phyloP scores from a whole-genome alignment of 2,329 filamentous ascomycete species.

The Fusarium armeniacum region DNA sequence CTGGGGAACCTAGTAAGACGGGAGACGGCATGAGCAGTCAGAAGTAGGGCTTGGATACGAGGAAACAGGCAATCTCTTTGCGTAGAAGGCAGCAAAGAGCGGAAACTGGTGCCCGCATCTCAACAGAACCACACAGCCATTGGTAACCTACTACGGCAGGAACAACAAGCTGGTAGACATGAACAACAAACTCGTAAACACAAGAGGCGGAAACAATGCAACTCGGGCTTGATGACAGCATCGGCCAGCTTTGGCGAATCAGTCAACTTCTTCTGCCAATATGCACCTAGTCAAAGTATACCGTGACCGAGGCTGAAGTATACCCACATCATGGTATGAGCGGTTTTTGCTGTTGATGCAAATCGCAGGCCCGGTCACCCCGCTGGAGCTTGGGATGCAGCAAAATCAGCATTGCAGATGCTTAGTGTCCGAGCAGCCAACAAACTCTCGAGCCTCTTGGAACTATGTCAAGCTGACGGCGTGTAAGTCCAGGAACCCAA shows the following conservation, averaged over 20 bases:
- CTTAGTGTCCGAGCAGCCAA: constrained; percentile 33
- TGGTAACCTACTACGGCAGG: constrained; percentile 24
- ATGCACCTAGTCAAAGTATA: constrained; percentile 37
- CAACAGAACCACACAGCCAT: constrained; percentile 13
- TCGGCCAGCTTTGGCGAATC: constrained; percentile 24
- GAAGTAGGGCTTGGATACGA: constrained; percentile 34
- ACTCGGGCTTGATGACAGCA: constrained; percentile 32
- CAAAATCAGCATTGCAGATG: constrained; percentile 22
- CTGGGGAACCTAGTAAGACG: constrained; percentile 34
- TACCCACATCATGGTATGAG: constrained; percentile 29
- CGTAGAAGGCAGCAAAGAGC: constrained; percentile 27
- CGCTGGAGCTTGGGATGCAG: constrained; percentile 33
- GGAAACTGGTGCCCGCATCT: constrained; percentile 15
- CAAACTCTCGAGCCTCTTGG: constrained; percentile 31
- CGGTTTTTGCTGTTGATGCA: constrained; percentile 40
- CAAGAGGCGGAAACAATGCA: constrained; percentile 30
- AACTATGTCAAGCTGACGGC: constrained; percentile 22
- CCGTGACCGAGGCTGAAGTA: constrained; percentile 31
- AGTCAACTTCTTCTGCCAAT: constrained; percentile 19
- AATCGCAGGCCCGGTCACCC: constrained; percentile 27
- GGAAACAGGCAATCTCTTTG: constrained; percentile 35
- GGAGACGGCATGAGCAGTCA: constrained; percentile 37
- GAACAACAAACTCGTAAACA: constrained; percentile 19
- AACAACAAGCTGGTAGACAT: constrained; percentile 17
- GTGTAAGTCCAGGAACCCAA: constrained; percentile 35